phyloP scores from a whole-genome alignment of 208 protist genomes.

The Trichomonas gallinae region DNA sequence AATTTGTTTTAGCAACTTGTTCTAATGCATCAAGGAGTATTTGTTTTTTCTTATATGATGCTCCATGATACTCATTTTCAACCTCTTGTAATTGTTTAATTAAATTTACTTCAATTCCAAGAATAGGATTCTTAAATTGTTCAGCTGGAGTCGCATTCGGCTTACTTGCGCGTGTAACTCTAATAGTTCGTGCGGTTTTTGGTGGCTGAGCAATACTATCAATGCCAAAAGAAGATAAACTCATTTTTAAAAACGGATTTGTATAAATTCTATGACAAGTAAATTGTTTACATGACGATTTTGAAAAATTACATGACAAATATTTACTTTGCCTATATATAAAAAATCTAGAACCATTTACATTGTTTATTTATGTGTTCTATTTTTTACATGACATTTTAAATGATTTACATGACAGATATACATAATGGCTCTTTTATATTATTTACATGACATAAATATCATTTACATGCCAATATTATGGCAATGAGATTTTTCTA shows the following conservation, averaged over 20 bases:
- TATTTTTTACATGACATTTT: too few species aligned
- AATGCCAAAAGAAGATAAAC: neutral
- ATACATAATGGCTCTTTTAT: too few species aligned
- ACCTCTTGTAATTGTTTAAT: neutral
- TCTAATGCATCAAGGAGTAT: neutral
- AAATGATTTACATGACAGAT: too few species aligned
- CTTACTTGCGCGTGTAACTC: neutral
- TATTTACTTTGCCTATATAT: too few species aligned
- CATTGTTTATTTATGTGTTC: too few species aligned
- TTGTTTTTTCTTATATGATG: neutral
- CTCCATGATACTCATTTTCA: neutral
- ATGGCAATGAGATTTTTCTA: too few species aligned
- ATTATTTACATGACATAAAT: too few species aligned
- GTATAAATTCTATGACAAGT: too few species aligned
- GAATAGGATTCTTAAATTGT: neutral
- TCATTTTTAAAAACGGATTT: neutral
- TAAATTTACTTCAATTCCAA: constrained; percentile 11
- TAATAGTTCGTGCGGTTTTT: neutral
- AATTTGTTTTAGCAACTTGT: neutral
- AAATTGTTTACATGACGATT: too few species aligned
- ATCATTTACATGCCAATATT: too few species aligned
- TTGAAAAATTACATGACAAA: too few species aligned
- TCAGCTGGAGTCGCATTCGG: neutral
- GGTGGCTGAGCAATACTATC: neutral
- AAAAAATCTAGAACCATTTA: too few species aligned